phyloP scores from a whole-genome alignment of 345 rosid species.

The Aquilaria malaccensis region DNA sequence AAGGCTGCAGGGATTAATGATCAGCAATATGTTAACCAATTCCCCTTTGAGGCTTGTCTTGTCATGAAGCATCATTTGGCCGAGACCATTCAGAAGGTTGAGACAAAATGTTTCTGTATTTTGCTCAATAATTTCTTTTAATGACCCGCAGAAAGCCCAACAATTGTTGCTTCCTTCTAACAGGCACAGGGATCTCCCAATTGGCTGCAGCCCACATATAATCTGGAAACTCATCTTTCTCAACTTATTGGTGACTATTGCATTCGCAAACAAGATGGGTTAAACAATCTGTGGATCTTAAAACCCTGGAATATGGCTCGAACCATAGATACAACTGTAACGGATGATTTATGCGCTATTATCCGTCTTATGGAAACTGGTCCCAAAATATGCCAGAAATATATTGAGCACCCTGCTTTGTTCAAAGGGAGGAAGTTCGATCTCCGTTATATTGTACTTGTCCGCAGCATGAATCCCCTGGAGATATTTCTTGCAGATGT shows the following conservation, averaged over 20 bases:
- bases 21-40: conserved; percentile 70
- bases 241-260: conserved; percentile 79
- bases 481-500: conserved; percentile 72
- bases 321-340: conserved; percentile 86
- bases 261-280: conserved; percentile 48
- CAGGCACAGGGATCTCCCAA: conserved; percentile 82
- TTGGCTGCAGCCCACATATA: conserved; percentile 90
- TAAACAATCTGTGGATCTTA: conserved; percentile 81
- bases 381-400: conserved; percentile 97
- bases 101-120: conserved; percentile 4
- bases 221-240: conserved; percentile 71
- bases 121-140: neutral
- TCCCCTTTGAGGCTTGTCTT: conserved; percentile 91
- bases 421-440: conserved; percentile 81
- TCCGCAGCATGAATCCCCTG: conserved; percentile 68
- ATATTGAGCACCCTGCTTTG: conserved; percentile 87
- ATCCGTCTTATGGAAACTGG: conserved; percentile 98
- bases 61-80: conserved; percentile 99
- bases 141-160: neutral
- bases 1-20: conserved; percentile 70
- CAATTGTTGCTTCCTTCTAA: conserved; percentile 16
- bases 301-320: conserved; percentile 99
- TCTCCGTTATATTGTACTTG: conserved; percentile 70
- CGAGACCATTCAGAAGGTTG: conserved; percentile 77
- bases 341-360: conserved; percentile 62